These are phyloP conservation scores for Heritiera littoralis DNA, from an alignment of 345 rosid genomes.

Conservation along the genomic window DNA sequence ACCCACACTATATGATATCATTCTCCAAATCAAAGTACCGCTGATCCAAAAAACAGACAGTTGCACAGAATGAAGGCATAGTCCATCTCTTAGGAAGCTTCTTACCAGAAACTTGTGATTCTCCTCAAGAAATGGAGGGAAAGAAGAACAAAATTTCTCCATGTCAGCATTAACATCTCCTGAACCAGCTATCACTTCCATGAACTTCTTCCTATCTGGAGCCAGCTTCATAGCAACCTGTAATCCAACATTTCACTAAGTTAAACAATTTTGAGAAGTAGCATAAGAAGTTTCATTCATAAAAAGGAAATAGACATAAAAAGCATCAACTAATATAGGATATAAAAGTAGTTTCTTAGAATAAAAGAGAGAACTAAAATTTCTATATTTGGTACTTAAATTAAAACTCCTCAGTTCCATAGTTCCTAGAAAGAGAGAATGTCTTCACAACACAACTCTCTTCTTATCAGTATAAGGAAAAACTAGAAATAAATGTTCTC, in stretches of 20 bases:
- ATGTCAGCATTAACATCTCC: constrained; percentile 81
- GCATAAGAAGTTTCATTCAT: neutral
- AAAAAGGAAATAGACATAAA: neutral
- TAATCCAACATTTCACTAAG: constrained; percentile 16
- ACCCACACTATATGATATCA: neutral
- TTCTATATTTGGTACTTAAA: neutral
- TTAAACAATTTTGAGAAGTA: constrained; percentile 15
- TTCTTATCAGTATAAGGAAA: constrained; percentile 31
- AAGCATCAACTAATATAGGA: neutral
- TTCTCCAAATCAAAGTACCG: neutral
- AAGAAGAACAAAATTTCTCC: constrained; percentile 73
- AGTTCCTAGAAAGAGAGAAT: neutral
- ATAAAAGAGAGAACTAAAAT: neutral
- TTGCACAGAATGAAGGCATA: neutral
- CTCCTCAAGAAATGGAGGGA: constrained; percentile 75
- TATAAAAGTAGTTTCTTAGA: neutral
- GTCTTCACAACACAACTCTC: constrained; percentile 18
- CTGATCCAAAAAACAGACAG: neutral
- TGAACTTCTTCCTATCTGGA: constrained; percentile 95
- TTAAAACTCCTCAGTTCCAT: neutral
- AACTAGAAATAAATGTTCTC: neutral
- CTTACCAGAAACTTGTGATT: constrained; percentile 96
- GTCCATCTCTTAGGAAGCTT: constrained; percentile 1
- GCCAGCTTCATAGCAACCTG: constrained; percentile 96
- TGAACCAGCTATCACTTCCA: constrained; percentile 79